These are phyloP conservation scores for Prunus fruticosa DNA, from an alignment of 306 rosid genomes.

Conservation along the genomic window DNA sequence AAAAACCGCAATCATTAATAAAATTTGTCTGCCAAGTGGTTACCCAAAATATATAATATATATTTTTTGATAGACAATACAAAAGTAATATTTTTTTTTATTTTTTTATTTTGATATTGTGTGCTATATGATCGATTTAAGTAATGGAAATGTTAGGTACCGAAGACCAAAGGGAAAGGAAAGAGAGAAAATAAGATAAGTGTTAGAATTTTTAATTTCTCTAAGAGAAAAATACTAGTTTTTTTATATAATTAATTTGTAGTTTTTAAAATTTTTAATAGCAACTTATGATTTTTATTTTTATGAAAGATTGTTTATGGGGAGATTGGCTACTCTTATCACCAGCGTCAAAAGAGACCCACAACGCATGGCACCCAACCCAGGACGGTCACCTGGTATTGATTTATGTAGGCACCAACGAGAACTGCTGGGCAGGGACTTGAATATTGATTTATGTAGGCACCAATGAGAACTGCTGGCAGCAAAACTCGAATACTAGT, in stretches of 20 bases:
- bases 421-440: rapidly evolving
- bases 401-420: too few relatives aligned
- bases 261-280: too few relatives aligned
- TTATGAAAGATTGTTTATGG: too few relatives aligned
- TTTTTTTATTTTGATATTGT: background rate
- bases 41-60: background rate
- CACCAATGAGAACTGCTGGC: too few relatives aligned
- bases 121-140: background rate
- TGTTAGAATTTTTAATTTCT: background rate
- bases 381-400: too few relatives aligned
- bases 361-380: too few relatives aligned
- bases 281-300: too few relatives aligned
- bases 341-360: rapidly evolving
- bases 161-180: background rate
- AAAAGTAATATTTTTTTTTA: background rate
- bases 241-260: too few relatives aligned
- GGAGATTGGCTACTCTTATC: too few relatives aligned
- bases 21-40: conserved; percentile 12
- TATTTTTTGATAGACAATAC: background rate
- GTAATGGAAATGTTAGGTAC: background rate
- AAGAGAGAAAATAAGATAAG: background rate
- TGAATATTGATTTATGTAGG: too few relatives aligned
- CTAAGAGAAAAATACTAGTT: too few relatives aligned
- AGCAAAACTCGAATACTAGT: rapidly evolving
- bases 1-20: conserved; percentile 15